Evolutionary conservation across 2,329 filamentous ascomycete genomes (phyloP).

Genomic region (Xylariaceae sp.): DNA sequence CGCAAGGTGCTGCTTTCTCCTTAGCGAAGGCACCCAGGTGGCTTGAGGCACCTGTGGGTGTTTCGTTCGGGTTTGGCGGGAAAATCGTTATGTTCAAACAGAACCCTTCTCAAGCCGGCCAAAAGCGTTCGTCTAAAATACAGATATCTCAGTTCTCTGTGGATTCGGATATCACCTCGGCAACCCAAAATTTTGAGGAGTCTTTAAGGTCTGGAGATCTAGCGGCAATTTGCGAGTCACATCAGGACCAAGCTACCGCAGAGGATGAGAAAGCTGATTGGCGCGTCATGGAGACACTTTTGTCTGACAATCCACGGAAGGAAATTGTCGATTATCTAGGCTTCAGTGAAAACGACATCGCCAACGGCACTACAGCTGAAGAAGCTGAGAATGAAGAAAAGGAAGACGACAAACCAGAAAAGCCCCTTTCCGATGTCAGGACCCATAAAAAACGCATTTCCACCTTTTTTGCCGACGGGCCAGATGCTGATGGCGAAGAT

Average conservation of each 20-base stretch:
- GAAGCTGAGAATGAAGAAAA: slow-evolving; percentile 45
- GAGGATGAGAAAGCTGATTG: slow-evolving; percentile 97
- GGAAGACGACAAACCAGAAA: slow-evolving; percentile 53
- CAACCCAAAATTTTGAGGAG: slow-evolving; percentile 86
- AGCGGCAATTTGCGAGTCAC: slow-evolving; percentile 77
- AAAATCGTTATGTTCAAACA: slow-evolving; percentile 81
- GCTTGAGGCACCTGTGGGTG: slow-evolving; percentile 84
- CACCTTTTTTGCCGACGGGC: slow-evolving; percentile 79
- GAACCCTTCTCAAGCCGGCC: slow-evolving; percentile 63
- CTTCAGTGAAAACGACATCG: slow-evolving; percentile 69
- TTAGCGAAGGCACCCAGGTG: slow-evolving; percentile 86
- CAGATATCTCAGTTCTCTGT: slow-evolving; percentile 87
- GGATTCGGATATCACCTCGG: slow-evolving; percentile 82
- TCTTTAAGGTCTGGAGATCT: slow-evolving; percentile 81
- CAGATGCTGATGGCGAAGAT: slow-evolving; percentile 74
- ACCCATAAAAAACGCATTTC: slow-evolving; percentile 67
- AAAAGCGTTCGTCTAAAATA: slow-evolving; percentile 75
- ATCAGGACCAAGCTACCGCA: slow-evolving; percentile 75
- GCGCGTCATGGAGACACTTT: slow-evolving; percentile 90
- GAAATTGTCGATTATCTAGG: slow-evolving; percentile 89
- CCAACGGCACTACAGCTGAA: slow-evolving; percentile 55
- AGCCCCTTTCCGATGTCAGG: slow-evolving; percentile 50
- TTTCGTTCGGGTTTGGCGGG: slow-evolving; percentile 93
- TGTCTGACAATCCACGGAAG: slow-evolving; percentile 83
- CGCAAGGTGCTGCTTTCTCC: slow-evolving; percentile 88